Evolutionary conservation across 768 basidiomycete species (phyloP).

Genomic region (Amanita pallidorosea): DNA sequence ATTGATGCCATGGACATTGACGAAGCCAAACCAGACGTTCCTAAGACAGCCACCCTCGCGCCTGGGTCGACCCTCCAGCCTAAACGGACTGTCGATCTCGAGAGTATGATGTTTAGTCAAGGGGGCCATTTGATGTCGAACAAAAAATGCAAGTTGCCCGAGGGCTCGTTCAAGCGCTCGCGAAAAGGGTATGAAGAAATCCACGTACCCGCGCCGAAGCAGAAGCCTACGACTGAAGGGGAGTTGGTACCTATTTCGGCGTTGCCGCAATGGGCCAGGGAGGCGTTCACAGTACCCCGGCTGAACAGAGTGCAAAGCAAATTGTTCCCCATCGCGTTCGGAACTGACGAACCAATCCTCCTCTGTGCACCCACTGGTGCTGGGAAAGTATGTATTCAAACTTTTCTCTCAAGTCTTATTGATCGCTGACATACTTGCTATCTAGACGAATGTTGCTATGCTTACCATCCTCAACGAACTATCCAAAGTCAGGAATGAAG

Average conservation of each 20-base stretch:
- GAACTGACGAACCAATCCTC: slow-evolving; percentile 87
- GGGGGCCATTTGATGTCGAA: slow-evolving; percentile 98
- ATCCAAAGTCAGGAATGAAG: slow-evolving; percentile 75
- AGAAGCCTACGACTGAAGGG: slow-evolving; percentile 47
- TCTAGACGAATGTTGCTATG: slow-evolving; percentile 95
- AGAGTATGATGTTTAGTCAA: slow-evolving; percentile 92
- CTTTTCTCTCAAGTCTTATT: background rate
- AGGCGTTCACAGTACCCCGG: slow-evolving; percentile 72
- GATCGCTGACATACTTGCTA: background rate
- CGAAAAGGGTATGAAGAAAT: slow-evolving; percentile 98
- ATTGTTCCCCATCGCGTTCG: slow-evolving; percentile 87
- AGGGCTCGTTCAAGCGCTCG: slow-evolving; percentile 94
- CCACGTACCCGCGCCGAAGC: slow-evolving; percentile 89
- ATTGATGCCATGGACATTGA: slow-evolving; percentile 77
- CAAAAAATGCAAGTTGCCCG: slow-evolving; percentile 95
- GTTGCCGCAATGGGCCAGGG: slow-evolving; percentile 79
- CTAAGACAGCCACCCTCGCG: slow-evolving; percentile 77
- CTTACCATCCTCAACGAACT: slow-evolving; percentile 89
- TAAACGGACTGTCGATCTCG: slow-evolving; percentile 77
- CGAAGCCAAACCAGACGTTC: slow-evolving; percentile 41
- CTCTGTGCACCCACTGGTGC: slow-evolving; percentile 98
- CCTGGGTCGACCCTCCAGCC: slow-evolving; percentile 85
- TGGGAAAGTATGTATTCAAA: slow-evolving; percentile 73
- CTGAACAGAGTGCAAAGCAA: slow-evolving; percentile 93
- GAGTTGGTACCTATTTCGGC: slow-evolving; percentile 64